Evolutionary conservation across 83 land plant species (phyloP).

Genomic region (Picea engelmannii): DNA sequence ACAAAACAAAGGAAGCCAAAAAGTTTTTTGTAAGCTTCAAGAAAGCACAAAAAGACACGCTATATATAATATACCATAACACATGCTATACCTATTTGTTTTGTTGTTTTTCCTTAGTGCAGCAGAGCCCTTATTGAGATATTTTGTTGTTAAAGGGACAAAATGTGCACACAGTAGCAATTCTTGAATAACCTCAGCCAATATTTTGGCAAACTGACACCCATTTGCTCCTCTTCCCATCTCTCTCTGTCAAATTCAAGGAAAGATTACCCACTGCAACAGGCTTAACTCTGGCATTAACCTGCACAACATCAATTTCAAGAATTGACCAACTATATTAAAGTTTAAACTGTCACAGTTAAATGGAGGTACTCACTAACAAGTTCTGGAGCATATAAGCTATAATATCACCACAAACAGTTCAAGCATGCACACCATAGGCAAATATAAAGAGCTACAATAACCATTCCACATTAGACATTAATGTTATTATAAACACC

Average conservation of each 20-base stretch:
- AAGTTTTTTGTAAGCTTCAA: no score
- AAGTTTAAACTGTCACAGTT: background rate
- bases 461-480: background rate
- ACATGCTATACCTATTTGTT: slow-evolving; percentile 47
- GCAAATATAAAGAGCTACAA: no score
- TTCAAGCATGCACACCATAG: no score
- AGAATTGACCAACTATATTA: no score
- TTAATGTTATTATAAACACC: background rate
- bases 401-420: background rate
- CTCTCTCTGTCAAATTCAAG: slow-evolving; percentile 61
- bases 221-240: slow-evolving; percentile 36
- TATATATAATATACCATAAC: background rate
- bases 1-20: no score
- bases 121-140: slow-evolving; percentile 60
- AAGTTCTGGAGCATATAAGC: background rate
- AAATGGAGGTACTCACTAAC: background rate
- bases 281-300: slow-evolving; percentile 71
- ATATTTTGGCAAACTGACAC: slow-evolving; percentile 39
- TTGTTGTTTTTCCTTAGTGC: slow-evolving; percentile 77
- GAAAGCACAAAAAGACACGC: no score
- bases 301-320: slow-evolving; percentile 35
- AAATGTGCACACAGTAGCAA: slow-evolving; percentile 70
- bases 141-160: slow-evolving; percentile 69
- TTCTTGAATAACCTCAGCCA: slow-evolving; percentile 39
- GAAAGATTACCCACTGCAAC: slow-evolving; percentile 84